A percentile compares a stretch with the other conserved stretches of the same genome.
Conservation (phyloP, 2,329 filamentous ascomycete genomes). For the Fulvia fulva region DNA sequence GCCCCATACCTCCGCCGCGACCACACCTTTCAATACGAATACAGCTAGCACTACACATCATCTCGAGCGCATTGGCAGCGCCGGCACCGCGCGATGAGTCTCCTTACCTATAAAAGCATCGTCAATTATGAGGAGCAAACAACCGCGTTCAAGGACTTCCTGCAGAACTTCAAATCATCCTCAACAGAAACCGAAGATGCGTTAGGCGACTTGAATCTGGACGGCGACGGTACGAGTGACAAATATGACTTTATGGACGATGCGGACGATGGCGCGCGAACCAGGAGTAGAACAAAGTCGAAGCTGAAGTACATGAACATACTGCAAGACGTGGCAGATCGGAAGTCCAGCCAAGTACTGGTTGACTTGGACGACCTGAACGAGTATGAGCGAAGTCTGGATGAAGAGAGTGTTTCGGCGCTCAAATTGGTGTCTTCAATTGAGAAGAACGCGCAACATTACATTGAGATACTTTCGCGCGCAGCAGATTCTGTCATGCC, state of each 20-base stretch:
- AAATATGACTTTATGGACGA: constrained; percentile 93
- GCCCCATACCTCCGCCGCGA: too few relatives aligned
- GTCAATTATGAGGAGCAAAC: constrained; percentile 89
- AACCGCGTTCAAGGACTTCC: constrained; percentile 84
- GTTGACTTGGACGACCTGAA: constrained; percentile 88
- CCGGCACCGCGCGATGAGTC: constrained; percentile 62
- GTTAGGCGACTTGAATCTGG: constrained; percentile 77
- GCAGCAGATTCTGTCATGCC: constrained; percentile 88
- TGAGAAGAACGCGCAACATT: constrained; percentile 88
- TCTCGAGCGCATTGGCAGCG: background rate
- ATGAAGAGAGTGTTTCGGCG: constrained; percentile 48
- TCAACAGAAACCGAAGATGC: constrained; percentile 70
- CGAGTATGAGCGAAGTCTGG: constrained; percentile 71
- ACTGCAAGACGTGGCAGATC: constrained; percentile 81
- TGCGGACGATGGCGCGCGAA: constrained; percentile 35
- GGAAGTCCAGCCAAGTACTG: constrained; percentile 69
- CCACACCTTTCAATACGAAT: too few relatives aligned
- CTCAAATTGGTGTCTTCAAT: constrained; percentile 77
- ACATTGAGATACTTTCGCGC: constrained; percentile 84
- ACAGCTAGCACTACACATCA: background rate
- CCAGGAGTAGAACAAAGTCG: constrained; percentile 47
- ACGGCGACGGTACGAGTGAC: constrained; percentile 72
- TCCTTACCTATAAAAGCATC: constrained; percentile 70
- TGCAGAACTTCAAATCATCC: constrained; percentile 84
- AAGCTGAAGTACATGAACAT: constrained; percentile 82